Conservation (phyloP, 2,329 filamentous ascomycete species). For the Stachybotrys chlorohalonatus region DNA sequence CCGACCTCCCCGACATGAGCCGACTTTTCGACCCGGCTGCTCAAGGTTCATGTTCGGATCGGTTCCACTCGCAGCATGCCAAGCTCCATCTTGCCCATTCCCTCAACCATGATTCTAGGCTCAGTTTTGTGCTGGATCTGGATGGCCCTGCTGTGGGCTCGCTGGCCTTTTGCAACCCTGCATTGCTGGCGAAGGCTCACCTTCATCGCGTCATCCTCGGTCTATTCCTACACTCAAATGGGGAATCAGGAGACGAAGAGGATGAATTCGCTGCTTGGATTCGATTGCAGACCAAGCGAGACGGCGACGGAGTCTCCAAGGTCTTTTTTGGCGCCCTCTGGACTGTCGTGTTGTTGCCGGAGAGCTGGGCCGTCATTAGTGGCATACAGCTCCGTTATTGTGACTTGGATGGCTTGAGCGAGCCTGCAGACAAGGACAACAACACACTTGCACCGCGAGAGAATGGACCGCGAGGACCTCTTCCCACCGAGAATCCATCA, state of each 20-base stretch:
- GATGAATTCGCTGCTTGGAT: background rate
- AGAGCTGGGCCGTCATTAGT: background rate
- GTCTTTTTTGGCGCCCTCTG: background rate
- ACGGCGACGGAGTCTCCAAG: background rate
- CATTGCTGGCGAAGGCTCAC: background rate
- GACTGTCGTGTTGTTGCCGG: background rate
- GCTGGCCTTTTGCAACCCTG: background rate
- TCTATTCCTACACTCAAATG: background rate
- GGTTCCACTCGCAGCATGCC: too few species aligned
- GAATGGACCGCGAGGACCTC: background rate
- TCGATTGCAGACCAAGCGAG: background rate
- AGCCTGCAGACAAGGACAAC: background rate
- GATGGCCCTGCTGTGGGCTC: background rate
- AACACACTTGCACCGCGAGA: background rate
- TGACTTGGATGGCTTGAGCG: background rate
- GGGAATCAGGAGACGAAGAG: background rate
- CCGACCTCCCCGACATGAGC: too few species aligned
- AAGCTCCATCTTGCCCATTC: too few species aligned
- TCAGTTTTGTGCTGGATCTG: too few species aligned
- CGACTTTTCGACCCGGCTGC: too few species aligned
- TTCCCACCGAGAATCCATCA: too few species aligned
- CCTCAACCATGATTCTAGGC: too few species aligned
- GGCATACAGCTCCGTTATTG: background rate
- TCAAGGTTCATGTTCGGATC: too few species aligned
- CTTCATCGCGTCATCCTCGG: background rate